Conservation (phyloP, 73 alveolate genomes). For the Loxodes magnus region DNA sequence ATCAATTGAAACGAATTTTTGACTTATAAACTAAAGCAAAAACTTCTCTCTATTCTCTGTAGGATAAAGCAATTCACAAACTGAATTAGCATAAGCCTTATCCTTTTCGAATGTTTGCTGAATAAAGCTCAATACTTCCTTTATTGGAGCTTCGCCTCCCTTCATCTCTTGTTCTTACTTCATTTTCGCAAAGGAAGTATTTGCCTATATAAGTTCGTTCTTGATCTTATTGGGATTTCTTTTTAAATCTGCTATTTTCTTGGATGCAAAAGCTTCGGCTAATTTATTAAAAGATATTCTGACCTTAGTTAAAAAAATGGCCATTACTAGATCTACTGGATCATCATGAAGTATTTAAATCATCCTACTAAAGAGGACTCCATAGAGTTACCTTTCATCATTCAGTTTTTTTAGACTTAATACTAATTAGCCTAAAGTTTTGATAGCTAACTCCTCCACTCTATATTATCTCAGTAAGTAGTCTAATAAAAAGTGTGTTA, state of each 20-base stretch:
- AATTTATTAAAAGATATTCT: background rate
- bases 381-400: background rate
- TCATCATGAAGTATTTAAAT: background rate
- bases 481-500: background rate
- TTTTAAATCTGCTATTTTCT: background rate
- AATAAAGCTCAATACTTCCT: background rate
- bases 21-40: background rate
- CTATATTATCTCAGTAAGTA: background rate
- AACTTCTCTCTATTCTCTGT: no score
- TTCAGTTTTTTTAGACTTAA: background rate
- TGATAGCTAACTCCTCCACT: background rate
- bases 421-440: background rate
- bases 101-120: background rate
- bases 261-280: background rate
- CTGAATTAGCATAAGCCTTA: background rate
- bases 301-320: slow-evolving; percentile 1
- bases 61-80: background rate
- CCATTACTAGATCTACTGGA: background rate
- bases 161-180: background rate
- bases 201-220: background rate
- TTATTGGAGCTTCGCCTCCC: background rate
- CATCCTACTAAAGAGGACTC: background rate
- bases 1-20: background rate
- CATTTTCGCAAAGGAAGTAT: background rate
- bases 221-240: background rate